Conservation (phyloP, 352 stramenopile genomes). For the Phytophthora gonapodyides region DNA sequence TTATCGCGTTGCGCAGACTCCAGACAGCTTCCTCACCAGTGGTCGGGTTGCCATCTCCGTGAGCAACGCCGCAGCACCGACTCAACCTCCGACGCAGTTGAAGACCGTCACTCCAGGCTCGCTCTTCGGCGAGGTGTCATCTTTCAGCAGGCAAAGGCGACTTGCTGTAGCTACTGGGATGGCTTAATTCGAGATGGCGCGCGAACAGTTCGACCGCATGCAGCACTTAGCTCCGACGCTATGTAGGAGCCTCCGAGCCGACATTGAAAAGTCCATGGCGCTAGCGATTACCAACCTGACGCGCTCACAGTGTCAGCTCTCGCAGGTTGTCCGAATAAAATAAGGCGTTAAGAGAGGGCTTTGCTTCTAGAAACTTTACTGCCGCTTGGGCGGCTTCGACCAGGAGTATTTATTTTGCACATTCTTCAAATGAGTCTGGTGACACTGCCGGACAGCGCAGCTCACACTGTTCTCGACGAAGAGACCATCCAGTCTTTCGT, state of each 20-base stretch:
- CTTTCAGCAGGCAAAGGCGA: conserved; percentile 60
- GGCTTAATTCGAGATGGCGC: conserved; percentile 62
- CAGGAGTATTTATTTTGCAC: no score
- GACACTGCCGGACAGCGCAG: no score
- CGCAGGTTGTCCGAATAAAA: no score
- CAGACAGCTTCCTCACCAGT: conserved; percentile 48
- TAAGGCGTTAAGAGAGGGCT: no score
- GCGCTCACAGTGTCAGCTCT: no score
- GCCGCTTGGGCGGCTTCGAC: no score
- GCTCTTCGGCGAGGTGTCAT: conserved; percentile 82
- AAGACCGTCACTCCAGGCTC: conserved; percentile 54
- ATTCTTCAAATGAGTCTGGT: no score
- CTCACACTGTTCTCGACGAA: no score
- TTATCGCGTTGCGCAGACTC: conserved; percentile 51
- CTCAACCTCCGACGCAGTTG: conserved; percentile 44
- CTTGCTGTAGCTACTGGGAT: conserved; percentile 46
- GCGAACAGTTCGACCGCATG: conserved; percentile 53
- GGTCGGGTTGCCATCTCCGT: conserved; percentile 61
- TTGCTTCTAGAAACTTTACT: no score
- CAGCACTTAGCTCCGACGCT: conserved; percentile 43
- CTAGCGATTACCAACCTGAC: conserved; percentile 7
- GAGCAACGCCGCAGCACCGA: conserved; percentile 54
- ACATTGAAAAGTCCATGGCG: conserved; percentile 64
- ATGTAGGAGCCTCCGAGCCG: conserved; percentile 61
- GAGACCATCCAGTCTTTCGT: no score